phyloP scores from a whole-genome alignment of 768 basidiomycete species.

The Mycena amicta region DNA sequence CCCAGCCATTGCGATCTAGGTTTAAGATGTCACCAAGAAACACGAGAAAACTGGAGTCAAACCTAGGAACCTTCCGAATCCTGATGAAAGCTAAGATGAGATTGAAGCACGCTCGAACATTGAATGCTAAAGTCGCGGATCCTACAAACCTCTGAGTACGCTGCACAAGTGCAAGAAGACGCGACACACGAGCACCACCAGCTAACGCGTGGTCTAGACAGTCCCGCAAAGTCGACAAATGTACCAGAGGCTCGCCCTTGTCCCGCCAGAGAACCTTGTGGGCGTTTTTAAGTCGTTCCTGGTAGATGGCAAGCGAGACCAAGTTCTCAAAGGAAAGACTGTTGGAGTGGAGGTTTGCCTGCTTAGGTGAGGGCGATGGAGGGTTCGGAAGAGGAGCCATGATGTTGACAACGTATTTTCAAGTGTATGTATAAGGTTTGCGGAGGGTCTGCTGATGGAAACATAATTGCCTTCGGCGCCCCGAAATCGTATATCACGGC shows the following conservation, averaged over 20 bases:
- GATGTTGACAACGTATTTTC: background rate
- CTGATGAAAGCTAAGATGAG: conserved; percentile 76
- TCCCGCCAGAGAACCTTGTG: conserved; percentile 84
- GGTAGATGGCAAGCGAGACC: conserved; percentile 82
- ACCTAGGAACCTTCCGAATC: conserved; percentile 70
- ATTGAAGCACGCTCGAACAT: conserved; percentile 82
- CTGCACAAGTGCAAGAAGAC: background rate
- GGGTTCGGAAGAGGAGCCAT: background rate
- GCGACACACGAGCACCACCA: conserved; percentile 70
- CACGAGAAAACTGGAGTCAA: conserved; percentile 18
- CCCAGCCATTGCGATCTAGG: conserved; percentile 40
- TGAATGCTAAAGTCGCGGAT: conserved; percentile 78
- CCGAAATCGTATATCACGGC: too few species aligned
- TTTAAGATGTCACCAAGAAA: background rate
- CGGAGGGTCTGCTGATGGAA: too few species aligned
- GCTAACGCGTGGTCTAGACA: conserved; percentile 71
- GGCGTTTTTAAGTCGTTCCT: conserved; percentile 72
- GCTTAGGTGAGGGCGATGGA: background rate
- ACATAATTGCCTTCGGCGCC: too few species aligned
- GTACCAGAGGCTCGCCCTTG: conserved; percentile 72
- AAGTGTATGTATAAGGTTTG: too few species aligned
- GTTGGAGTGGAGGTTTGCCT: background rate
- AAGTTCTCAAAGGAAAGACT: conserved; percentile 74
- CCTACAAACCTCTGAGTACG: too few species aligned
- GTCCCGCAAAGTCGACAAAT: conserved; percentile 62